Evolutionary conservation across 139 green algal species (phyloP), one percentile per base, ranked within the genome.

Genomic region (Chlamydomonas eustigma): DNA sequence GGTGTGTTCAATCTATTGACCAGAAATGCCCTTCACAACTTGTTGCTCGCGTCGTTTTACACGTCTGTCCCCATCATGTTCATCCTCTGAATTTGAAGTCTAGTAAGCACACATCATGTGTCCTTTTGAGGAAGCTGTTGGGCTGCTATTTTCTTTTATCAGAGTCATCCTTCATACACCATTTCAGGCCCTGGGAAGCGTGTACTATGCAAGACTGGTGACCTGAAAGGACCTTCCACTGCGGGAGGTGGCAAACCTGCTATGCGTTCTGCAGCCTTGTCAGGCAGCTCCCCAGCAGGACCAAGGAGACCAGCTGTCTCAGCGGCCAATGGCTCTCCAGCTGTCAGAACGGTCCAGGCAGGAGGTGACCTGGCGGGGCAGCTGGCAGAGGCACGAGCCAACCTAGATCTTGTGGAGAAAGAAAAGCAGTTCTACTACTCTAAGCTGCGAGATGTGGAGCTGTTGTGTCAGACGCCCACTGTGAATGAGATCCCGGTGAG

Each of bases 381-480:
- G 50, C 51, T 77, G 1, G 36, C 50, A 58, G 86, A 92, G 22
- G 85, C 81, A 39, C 67, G 76, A 24, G 37, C 82, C 33, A 81
- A 70, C 39, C 74, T 75, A 0, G 84, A 89, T 25, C 71, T 76
- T 39, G 78, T 51, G 30, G 69, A 83, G 78, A 87, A 87, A 73
- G 85, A 90, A 68, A 87, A 85, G 50, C 31, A 76, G 5, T 78
- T 83, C 67, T 97, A 97, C 83, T 98, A 97, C 84, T 88, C 88
- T 66, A 98, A 99, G 88, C 88, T 99, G 67, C 87, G 94, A 0
- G 94, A 98, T 80, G 93, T 99, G n/a, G 96, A 99, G 88, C 92
- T 98, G 73, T 78, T 99, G 28, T 98, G 94, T 88, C 93, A 98
- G 80, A 90, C 86, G 63, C 85, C 88, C 1, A 72, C 50, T 1